Evolutionary conservation across 441 rosid species (phyloP).

Genomic region (Populus hybrid): DNA sequence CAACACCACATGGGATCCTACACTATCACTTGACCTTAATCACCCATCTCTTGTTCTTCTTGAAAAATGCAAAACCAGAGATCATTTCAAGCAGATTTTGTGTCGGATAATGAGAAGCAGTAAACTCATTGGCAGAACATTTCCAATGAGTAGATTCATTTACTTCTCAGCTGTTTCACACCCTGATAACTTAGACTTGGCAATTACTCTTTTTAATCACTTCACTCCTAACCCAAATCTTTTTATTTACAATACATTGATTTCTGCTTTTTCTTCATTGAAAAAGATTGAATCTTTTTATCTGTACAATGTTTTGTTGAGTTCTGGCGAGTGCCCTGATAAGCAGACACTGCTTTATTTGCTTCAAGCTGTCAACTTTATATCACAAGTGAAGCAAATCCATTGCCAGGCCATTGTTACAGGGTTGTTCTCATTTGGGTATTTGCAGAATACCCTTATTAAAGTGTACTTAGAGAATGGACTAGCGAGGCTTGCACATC

Average conservation of each 20-base stretch:
- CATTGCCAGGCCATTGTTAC: too few species aligned
- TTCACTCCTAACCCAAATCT: constrained; percentile 48
- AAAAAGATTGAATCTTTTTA: constrained; percentile 22
- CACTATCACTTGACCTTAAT: constrained; percentile 37
- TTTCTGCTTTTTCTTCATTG: constrained; percentile 31
- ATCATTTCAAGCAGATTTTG: constrained; percentile 48
- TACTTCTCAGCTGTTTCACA: constrained; percentile 43
- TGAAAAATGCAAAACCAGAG: constrained; percentile 38
- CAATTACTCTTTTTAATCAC: constrained; percentile 35
- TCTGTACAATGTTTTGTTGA: constrained; percentile 40
- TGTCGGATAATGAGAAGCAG: constrained; percentile 40
- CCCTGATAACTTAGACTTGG: constrained; percentile 47
- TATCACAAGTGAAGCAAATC: too few species aligned
- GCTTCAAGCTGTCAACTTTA: constrained; percentile 19
- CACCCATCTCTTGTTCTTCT: constrained; percentile 47
- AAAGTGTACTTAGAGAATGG: constrained; percentile 33
- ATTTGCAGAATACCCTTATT: constrained; percentile 24
- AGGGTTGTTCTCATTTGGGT: constrained; percentile 31
- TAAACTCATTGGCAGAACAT: constrained; percentile 41
- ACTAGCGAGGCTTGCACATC: constrained; percentile 30
- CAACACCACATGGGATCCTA: constrained; percentile 42
- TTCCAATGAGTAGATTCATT: constrained; percentile 63
- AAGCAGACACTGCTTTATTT: constrained; percentile 25
- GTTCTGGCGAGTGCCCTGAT: constrained; percentile 38
- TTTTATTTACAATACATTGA: constrained; percentile 48